Percentiles rank a stretch among this genome's conserved stretches.
Evolutionary conservation across 1,139 yeast genomes (phyloP).

Genomic region (Geotrichum citri-aurantii): DNA sequence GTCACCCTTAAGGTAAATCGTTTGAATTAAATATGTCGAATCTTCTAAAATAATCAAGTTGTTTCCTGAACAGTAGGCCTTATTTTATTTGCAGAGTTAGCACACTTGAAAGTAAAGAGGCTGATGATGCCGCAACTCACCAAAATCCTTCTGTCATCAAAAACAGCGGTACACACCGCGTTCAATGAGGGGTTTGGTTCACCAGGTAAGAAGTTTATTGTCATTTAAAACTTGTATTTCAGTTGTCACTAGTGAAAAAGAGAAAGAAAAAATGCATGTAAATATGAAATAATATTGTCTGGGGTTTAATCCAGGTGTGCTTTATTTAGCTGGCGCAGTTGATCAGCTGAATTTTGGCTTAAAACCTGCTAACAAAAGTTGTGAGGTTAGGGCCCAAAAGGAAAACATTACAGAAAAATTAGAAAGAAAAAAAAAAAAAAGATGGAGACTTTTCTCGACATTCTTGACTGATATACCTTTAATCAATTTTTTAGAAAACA

Average conservation of each 20-base stretch:
- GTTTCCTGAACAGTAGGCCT: slow-evolving; percentile 82
- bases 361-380: not conserved
- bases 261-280: not conserved
- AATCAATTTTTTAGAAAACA: not conserved
- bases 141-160: slow-evolving; percentile 63
- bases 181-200: slow-evolving; percentile 59
- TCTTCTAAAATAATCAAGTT: slow-evolving; percentile 63
- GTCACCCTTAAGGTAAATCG: slow-evolving; percentile 64
- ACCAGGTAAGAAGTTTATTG: slow-evolving; percentile 65
- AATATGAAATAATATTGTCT: not conserved
- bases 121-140: slow-evolving; percentile 26
- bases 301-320: not conserved
- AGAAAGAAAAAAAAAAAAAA: not conserved
- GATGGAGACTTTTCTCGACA: not conserved
- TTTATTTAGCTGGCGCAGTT: not conserved
- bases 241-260: not conserved
- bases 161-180: slow-evolving; percentile 55
- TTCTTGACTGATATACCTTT: not conserved
- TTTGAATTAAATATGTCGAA: slow-evolving; percentile 56
- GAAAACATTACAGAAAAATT: not conserved
- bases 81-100: not conserved
- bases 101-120: not conserved
- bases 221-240: slow-evolving; percentile 20
- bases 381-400: slow-evolving; percentile 3
- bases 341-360: not conserved